Conservation (phyloP, 768 basidiomycete genomes). For the Sporobolomyces roseus region DNA sequence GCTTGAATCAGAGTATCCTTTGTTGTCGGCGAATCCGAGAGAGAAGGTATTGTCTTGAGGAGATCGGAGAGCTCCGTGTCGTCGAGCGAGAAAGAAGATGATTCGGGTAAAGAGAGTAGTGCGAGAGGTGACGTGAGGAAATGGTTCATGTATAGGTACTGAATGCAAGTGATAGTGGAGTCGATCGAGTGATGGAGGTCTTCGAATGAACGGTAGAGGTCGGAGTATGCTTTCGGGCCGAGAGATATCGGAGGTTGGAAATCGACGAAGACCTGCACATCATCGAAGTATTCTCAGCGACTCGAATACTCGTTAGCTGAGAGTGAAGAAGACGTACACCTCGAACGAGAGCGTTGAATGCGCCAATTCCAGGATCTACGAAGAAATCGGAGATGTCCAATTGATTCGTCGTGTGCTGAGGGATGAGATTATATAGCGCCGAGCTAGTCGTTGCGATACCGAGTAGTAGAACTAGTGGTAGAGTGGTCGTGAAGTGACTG, state of each 20-base stretch:
- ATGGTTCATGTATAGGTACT: constrained; percentile 41
- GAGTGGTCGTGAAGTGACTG: background rate
- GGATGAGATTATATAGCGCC: constrained; percentile 18
- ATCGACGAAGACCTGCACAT: constrained; percentile 34
- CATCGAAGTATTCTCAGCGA: background rate
- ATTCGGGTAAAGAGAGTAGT: background rate
- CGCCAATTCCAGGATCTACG: constrained; percentile 38
- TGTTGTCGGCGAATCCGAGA: too few species aligned
- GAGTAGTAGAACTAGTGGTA: constrained; percentile 35
- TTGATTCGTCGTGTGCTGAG: constrained; percentile 9
- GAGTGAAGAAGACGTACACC: constrained; percentile 7
- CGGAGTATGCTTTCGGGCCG: constrained; percentile 16
- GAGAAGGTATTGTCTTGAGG: background rate
- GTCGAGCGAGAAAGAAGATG: background rate
- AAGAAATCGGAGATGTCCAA: constrained; percentile 27
- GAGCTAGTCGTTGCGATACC: constrained; percentile 29
- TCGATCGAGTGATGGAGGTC: constrained; percentile 43
- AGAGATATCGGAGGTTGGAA: constrained; percentile 27
- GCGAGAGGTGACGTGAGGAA: constrained; percentile 16
- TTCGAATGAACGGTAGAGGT: constrained; percentile 36
- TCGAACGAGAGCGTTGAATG: constrained; percentile 34
- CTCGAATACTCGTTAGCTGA: background rate
- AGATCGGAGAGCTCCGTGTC: background rate
- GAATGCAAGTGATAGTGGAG: constrained; percentile 34
- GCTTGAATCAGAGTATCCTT: too few species aligned